Base-by-base conservation (phyloP, 768 basidiomycete species). In the Dentipellis fragilis region DNA sequence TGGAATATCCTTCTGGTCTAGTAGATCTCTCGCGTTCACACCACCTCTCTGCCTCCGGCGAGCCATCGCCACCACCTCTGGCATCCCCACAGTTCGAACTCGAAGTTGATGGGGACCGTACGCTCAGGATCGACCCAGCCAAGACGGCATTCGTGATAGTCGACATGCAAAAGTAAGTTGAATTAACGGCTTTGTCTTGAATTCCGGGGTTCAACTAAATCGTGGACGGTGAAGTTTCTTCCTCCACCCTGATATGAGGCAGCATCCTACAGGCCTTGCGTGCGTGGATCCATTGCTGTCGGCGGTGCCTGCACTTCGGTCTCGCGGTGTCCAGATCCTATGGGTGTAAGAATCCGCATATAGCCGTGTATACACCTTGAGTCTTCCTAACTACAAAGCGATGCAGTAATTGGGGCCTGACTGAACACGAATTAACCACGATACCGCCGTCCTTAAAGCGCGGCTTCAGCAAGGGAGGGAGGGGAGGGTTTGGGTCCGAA, bases 141-240 rank as follows among this genome's bases (percentile, higher is more conserved):
- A 67, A 71, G 49, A 78, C 74, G 16, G 84, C 83, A 10, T 66
- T 80, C 54, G 77, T 85, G n/a, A 72, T 86, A 17, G 75, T 85
- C 51, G 85, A 85, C 62, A 86, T 87, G 85, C 85, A 86, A 65
- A 87, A 85, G 84, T 84, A 62, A 22, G 51, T 45, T 11, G 71
- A 84, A n/a, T 68, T 72, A 52, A 84, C 79, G 4, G 73, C 84
- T 36, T 80, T 81, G 2, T 81, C 83, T 10, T 69, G 80, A 10
- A 11, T 22, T 52, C 21, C 17, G 14, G 23, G 23, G 9, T 37
- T 19, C 10, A 6, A 10, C 52, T 19, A 22, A 49, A n/a, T 42
- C 16, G 10, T 16, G 11, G 47, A n/a, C 16, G 7, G 22, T 17
- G 12, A 21, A 83, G 82, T 69, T 85, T 75, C 66, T 84, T 86